Conservation (phyloP, 768 basidiomycete species). For the Suillus cothurnatus region DNA sequence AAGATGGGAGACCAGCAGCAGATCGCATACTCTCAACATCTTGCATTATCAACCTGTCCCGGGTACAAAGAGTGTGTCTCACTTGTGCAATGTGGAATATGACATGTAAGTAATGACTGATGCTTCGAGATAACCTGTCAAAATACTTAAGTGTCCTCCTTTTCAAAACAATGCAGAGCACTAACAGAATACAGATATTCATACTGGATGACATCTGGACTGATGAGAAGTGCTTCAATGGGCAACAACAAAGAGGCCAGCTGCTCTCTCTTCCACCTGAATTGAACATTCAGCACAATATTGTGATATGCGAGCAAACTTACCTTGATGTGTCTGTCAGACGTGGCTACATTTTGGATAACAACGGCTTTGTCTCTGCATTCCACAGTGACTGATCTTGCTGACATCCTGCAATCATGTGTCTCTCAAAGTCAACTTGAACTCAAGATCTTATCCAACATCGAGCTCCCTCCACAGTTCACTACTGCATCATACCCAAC, state of each 20-base stretch:
- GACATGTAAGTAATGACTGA: conserved; percentile 59
- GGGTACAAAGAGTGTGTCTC: conserved; percentile 76
- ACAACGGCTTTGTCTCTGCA: conserved; percentile 85
- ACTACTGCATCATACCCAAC: not conserved
- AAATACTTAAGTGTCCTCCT: conserved; percentile 8
- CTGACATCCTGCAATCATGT: too few relatives aligned
- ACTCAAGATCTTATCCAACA: conserved; percentile 12
- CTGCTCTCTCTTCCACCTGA: conserved; percentile 79
- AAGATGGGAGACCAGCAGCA: too few relatives aligned
- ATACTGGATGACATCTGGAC: conserved; percentile 75
- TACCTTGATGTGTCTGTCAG: conserved; percentile 63
- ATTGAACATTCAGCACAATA: conserved; percentile 5
- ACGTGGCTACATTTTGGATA: conserved; percentile 82
- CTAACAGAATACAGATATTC: conserved; percentile 79
- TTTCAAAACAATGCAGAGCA: conserved; percentile 5
- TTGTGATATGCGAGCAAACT: conserved; percentile 1
- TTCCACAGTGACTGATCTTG: too few relatives aligned
- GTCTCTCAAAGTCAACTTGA: too few relatives aligned
- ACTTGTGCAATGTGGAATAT: conserved; percentile 64
- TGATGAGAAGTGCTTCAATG: conserved; percentile 82
- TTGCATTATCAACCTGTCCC: too few relatives aligned
- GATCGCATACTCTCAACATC: too few relatives aligned
- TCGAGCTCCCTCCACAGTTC: not conserved
- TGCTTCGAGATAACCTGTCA: conserved; percentile 71
- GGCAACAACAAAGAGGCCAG: conserved; percentile 87